Base-by-base conservation (phyloP, 371 early-diverging fungal genomes). In the Rhizopus sp. region DNA sequence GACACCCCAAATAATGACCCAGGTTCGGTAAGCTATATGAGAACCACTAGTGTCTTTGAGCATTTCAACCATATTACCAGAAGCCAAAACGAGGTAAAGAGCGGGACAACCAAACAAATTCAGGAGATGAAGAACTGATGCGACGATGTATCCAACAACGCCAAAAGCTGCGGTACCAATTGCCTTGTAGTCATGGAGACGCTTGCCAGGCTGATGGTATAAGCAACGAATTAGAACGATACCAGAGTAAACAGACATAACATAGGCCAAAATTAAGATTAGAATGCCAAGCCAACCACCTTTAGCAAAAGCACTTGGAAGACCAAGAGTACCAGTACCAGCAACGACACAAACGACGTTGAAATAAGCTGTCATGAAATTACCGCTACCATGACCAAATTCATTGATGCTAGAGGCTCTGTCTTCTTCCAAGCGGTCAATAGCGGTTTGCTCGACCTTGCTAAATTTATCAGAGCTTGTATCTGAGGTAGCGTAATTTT, bases 311-410 rank as follows among this genome's bases (percentile, higher is more conserved):
- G 83, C 89, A 4, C 91, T 63, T 10, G 72, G 72, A 30, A 94
- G 80, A 59, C 92, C 92, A 13, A 93, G 75, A n/a, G 92, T 85
- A 38, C 94, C 94, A 10, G 89, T 87, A 49, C 93, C 93, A 6
- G 91, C 90, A 17, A 90, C 84, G 6, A 91, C 88, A 68, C 91
- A 88, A 34, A 86, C 85, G 9, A 88, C 64, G 62, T 86, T 88
- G 30, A 84, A 77, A 51, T 81, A 84, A 35, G 80, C 78, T 15
- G 74, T 76, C 52, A 80, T 70, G 17, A 67, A 71, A 39, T 33
- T 55, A 34, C 72, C 72, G 6, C 53, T 46, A 29, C 72, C 72
- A 52, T 64, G 69, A 29, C 70, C 70, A 54, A 60, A 70, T 15
- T 63, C 63, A 47, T 66, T 61, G n/a, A 50, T 46, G 12, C 52